Base-by-base conservation (phyloP, 2,329 filamentous ascomycete species). In the Diaporthe capsici region DNA sequence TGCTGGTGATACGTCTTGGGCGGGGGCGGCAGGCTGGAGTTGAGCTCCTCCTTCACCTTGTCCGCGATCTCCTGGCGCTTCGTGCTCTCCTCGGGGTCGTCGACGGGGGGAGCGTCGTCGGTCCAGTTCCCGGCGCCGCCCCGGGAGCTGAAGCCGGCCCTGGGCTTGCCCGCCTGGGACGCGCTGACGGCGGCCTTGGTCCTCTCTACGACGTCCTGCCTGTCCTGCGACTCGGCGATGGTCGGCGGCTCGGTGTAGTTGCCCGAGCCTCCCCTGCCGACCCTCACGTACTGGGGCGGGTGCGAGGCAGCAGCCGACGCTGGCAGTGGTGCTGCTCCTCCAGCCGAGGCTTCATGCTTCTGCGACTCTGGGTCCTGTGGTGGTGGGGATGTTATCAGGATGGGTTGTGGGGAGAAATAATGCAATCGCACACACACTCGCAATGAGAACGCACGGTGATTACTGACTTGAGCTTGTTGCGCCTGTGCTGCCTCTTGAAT, bases 221-320 rank as follows among this genome's bases (percentile, higher is more conserved):
- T 80, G 78, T 84, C 82, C 61, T 80, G 80, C 6, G 83, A 76
- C 51, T 81, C 81, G 4, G 82, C 82, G 22, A 83, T 79, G 31
- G 83, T 79, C 58, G 82, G 79, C 25, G 84, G 78, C 72, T 87
- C 85, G 71, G 87, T 81, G 80, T 88, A 91, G 84, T 93, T 93
- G 51, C 91, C 91, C 1, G 91, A 90, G 28, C 91, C 91, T 78
- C 91, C 91, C 75, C 91, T 89, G 72, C 91, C 91, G 49, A 83
- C 84, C 53, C 86, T 83, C 31, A 84, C 79, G 82, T 87, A 87
- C 77, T n/a, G 73, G 53, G 80, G 80, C 53, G 58, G 73, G 39
- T 42, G 77, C 15, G 72, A 70, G 63, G 73, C 70, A n/a, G 42
- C 39, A 4, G 68, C 61, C 17, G 70, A 25, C n/a, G 57, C 9